Evolutionary conservation across 164 flowering plant species (phyloP), one percentile per base, ranked within the genome.

Genomic region (Vitis rotundifolia): DNA sequence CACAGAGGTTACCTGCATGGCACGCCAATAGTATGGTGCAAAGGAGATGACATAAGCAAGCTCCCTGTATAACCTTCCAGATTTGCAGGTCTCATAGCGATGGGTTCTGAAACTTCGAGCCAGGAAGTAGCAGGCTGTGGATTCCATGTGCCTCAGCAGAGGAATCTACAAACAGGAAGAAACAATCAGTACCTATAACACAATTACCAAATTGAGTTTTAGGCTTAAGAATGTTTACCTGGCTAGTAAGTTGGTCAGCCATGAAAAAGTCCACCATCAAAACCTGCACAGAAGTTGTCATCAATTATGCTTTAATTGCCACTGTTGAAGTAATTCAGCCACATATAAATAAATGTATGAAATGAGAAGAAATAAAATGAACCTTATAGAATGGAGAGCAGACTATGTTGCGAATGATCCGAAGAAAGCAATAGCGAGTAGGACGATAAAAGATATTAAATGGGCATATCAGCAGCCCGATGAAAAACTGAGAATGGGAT

Each of bases 231-330:
- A 58, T 28, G 31, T 26, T 70, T 72, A 96, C 99, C 99, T 96
- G 99, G 79, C 99, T 96, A 70, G 97, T 92, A 13, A 96, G 88
- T 72, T 96, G 99, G 79, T 96, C 99, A 71, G 98, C 99, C 98
- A 96, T 88, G 85, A 93, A 93, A 76, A 91, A 92, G 62, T 96
- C 99, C 10, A 93, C 97, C 90, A 96, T 72, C 80, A 94, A 61
- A 69, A 93, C 99, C 99, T 95, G 85, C 67, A 76, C 1, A 49
- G 0, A 71, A 29, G n/a, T 2, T 16, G 15, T 16, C 16, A 13
- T 59, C 59, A 12, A 66, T n/a, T 28, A 6, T 13, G 3, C 18
- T 18, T 14, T 8, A 31, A 66, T 37, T 6, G 7, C 14, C 52
- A 9, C 13, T 9, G 67, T n/a, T 48, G 50, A 59, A 63, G 22